Percentiles rank a stretch among this genome's conserved stretches.
These are phyloP conservation scores for Fusarium tupiense DNA, from an alignment of 2,329 filamentous ascomycete genomes.

Conservation along the genomic window DNA sequence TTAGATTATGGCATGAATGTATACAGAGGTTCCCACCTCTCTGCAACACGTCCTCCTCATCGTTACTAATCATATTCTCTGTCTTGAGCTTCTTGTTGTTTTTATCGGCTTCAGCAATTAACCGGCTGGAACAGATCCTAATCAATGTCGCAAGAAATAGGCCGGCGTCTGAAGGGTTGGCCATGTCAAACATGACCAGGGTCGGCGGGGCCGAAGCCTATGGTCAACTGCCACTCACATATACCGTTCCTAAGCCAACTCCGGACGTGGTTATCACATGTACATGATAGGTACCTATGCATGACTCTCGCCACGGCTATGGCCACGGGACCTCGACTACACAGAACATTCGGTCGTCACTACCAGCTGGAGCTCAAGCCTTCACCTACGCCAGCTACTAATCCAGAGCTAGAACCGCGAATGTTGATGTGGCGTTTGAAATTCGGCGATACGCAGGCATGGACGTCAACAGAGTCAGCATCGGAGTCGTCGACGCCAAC, in stretches of 20 bases:
- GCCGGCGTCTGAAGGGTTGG: conserved; percentile 29
- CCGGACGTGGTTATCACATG: conserved; percentile 44
- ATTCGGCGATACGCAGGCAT: conserved; percentile 33
- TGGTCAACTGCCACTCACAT: conserved; percentile 45
- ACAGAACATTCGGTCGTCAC: conserved; percentile 6
- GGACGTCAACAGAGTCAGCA: conserved; percentile 26
- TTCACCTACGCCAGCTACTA: conserved; percentile 18
- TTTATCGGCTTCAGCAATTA: conserved; percentile 12
- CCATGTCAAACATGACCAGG: conserved; percentile 31
- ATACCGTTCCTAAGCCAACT: conserved; percentile 43
- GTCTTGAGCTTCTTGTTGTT: not conserved
- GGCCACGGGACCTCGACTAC: conserved; percentile 36
- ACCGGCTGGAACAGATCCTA: conserved; percentile 17
- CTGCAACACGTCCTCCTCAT: not conserved
- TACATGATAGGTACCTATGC: conserved; percentile 35
- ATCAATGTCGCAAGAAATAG: conserved; percentile 29
- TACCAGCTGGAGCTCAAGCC: conserved; percentile 35
- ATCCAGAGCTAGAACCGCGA: conserved; percentile 32
- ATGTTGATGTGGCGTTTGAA: conserved; percentile 37
- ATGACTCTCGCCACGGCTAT: conserved; percentile 42
- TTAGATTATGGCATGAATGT: not conserved
- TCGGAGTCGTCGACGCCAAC: conserved; percentile 26
- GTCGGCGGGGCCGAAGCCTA: conserved; percentile 43
- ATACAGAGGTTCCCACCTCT: not conserved
- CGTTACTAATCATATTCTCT: not conserved